A percentile compares a stretch with the other conserved stretches of the same genome.
Conservation (phyloP, 495 filamentous ascomycete genomes). For the Friedmanniomyces simplex region DNA sequence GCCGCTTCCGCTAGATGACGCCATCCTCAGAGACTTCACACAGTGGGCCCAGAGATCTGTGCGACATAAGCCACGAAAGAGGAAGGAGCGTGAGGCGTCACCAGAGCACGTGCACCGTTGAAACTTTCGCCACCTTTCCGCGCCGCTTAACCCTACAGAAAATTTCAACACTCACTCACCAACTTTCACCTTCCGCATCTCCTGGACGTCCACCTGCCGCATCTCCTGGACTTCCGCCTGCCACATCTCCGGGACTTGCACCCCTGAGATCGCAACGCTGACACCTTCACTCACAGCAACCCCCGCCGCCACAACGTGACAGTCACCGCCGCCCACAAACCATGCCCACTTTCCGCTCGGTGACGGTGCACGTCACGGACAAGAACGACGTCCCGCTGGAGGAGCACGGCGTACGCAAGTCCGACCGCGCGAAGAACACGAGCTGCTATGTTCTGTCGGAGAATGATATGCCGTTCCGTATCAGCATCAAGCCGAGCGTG, state of each 20-base stretch:
- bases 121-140: not conserved
- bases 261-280: too few species aligned
- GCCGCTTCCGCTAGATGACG: too few species aligned
- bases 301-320: too few species aligned
- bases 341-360: constrained; percentile 22
- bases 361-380: constrained; percentile 23
- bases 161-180: not conserved
- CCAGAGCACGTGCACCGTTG: not conserved
- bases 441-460: constrained; percentile 27
- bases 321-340: not conserved
- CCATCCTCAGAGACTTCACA: too few species aligned
- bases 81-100: not conserved
- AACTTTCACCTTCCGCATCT: not conserved
- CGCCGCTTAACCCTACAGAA: not conserved
- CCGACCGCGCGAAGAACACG: constrained; percentile 6
- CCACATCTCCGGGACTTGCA: too few species aligned
- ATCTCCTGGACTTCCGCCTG: too few species aligned
- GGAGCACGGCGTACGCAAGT: constrained; percentile 25
- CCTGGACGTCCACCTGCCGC: too few species aligned
- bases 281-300: not conserved
- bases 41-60: too few species aligned
- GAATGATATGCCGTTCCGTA: constrained; percentile 21
- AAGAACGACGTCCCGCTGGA: constrained; percentile 8
- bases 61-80: not conserved
- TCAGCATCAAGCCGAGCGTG: constrained; percentile 17